Evolutionary conservation across 2,329 filamentous ascomycete genomes (phyloP).

Genomic region (Rhynchosporium graminicola): DNA sequence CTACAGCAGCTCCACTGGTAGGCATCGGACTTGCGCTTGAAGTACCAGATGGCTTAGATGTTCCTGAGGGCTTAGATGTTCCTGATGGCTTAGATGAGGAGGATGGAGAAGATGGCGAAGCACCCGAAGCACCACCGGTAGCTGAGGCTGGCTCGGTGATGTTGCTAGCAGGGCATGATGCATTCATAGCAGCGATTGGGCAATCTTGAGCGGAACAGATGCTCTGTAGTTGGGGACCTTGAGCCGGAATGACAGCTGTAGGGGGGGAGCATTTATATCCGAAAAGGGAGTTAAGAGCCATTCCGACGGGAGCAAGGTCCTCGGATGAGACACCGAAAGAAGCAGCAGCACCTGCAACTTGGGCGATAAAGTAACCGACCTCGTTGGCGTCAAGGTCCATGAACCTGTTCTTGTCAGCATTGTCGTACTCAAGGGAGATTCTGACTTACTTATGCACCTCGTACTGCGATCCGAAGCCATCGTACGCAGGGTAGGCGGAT

Average conservation of each 20-base stretch:
- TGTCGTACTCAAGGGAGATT: not conserved
- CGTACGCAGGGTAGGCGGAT: constrained; percentile 52
- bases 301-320: constrained; percentile 51
- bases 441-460: constrained; percentile 49
- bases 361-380: constrained; percentile 57
- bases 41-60: not conserved
- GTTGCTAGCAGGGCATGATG: constrained; percentile 44
- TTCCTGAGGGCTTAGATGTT: too few relatives aligned
- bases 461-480: constrained; percentile 49
- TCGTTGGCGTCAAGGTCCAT: constrained; percentile 54
- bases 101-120: constrained; percentile 1
- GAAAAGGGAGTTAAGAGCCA: constrained; percentile 50
- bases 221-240: constrained; percentile 52
- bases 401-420: constrained; percentile 46
- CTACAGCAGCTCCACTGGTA: constrained; percentile 18
- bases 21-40: constrained; percentile 1
- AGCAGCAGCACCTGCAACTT: constrained; percentile 54
- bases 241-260: constrained; percentile 44
- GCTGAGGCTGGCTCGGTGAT: constrained; percentile 16
- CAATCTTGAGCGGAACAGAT: constrained; percentile 57
- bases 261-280: constrained; percentile 52
- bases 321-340: constrained; percentile 57
- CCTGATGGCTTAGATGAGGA: too few relatives aligned
- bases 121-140: constrained; percentile 1
- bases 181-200: constrained; percentile 46